phyloP scores from a whole-genome alignment of 2,329 filamentous ascomycete species.

The Neofusicoccum umdonicola region DNA sequence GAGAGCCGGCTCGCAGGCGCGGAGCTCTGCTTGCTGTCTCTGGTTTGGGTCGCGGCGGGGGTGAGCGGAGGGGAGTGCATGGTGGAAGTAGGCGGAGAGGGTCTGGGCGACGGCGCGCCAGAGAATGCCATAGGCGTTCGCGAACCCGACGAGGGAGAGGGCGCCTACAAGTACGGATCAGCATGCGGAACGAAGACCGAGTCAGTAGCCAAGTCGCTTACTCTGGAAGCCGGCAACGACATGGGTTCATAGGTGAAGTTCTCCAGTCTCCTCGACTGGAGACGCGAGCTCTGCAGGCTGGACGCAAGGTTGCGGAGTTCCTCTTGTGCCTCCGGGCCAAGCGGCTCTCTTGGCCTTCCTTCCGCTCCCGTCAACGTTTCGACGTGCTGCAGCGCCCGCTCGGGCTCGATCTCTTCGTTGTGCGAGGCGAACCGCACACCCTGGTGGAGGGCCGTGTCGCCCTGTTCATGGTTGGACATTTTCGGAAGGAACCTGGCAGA shows the following conservation, averaged over 20 bases:
- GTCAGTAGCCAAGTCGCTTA: constrained; percentile 49
- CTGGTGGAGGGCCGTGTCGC: constrained; percentile 25
- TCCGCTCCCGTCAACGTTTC: constrained; percentile 29
- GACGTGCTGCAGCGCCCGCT: constrained; percentile 31
- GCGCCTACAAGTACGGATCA: constrained; percentile 39
- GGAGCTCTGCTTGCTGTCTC: constrained; percentile 46
- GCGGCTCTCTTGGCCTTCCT: constrained; percentile 26
- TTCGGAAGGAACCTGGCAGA: constrained; percentile 4
- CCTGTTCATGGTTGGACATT: constrained; percentile 14
- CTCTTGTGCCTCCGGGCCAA: constrained; percentile 52
- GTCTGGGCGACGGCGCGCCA: constrained; percentile 60
- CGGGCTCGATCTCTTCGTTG: constrained; percentile 39
- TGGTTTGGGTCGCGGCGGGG: constrained; percentile 70
- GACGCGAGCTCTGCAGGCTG: constrained; percentile 67
- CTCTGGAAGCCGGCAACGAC: constrained; percentile 79
- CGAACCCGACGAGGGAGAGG: constrained; percentile 46
- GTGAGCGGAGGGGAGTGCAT: constrained; percentile 89
- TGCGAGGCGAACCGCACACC: constrained; percentile 41
- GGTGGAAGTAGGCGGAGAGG: constrained; percentile 65
- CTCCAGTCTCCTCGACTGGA: constrained; percentile 80
- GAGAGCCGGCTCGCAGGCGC: constrained; percentile 32
- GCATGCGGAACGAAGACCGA: constrained; percentile 15
- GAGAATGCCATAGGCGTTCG: constrained; percentile 52
- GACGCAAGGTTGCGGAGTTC: constrained; percentile 70
- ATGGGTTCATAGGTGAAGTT: constrained; percentile 89